Conservation (phyloP, 805 yeast genomes). For the Spathaspora hagerdaliae region DNA sequence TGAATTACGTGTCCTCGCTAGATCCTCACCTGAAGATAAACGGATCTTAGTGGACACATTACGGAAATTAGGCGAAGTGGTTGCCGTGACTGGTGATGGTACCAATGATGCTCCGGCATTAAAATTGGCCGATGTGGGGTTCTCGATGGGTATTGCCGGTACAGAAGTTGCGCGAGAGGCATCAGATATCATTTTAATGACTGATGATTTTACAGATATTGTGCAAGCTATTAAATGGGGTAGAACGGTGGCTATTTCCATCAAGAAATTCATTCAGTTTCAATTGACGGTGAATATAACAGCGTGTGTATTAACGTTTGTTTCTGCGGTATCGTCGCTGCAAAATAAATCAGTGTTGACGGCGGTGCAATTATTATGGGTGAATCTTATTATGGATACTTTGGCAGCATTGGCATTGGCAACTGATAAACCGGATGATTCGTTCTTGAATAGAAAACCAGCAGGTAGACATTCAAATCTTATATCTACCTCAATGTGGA, state of each 20-base stretch:
- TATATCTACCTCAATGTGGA: constrained; percentile 94
- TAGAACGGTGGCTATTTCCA: constrained; percentile 90
- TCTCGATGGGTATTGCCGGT: constrained; percentile 97
- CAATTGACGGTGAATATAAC: constrained; percentile 95
- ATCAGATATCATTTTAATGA: constrained; percentile 86
- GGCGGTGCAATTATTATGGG: constrained; percentile 97
- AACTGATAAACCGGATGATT: constrained; percentile 90
- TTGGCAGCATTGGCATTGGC: constrained; percentile 96
- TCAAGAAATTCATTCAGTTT: constrained; percentile 92
- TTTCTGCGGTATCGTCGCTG: constrained; percentile 82
- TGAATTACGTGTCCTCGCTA: constrained; percentile 75
- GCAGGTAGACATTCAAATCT: constrained; percentile 75
- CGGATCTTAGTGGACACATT: constrained; percentile 78
- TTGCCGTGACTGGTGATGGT: constrained; percentile 99
- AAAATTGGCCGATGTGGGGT: constrained; percentile 95
- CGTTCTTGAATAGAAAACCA: constrained; percentile 75
- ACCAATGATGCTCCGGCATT: constrained; percentile 98
- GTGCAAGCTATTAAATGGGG: constrained; percentile 99
- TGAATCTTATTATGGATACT: constrained; percentile 96
- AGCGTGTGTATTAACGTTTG: constrained; percentile 92
- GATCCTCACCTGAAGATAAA: constrained; percentile 96
- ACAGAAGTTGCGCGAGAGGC: constrained; percentile 99
- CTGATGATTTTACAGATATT: constrained; percentile 90
- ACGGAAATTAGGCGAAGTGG: constrained; percentile 81
- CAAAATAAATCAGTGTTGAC: constrained; percentile 85